Evolutionary conservation across 73 alveolate species (phyloP).

Genomic region (Tetrahymena thermophila): DNA sequence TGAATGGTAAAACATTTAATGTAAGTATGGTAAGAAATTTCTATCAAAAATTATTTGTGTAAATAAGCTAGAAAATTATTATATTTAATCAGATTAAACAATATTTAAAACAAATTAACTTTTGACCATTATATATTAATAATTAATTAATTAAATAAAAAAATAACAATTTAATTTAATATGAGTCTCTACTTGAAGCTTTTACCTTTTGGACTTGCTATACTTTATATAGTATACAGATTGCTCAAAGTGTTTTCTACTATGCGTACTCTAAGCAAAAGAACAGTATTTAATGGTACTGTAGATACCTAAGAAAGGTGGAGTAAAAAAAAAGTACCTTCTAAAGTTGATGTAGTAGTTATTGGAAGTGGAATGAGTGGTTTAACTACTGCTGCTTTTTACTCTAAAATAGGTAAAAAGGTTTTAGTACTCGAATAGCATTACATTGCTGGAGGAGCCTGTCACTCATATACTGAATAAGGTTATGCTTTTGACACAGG

Average conservation of each 20-base stretch:
- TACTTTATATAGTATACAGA: background rate
- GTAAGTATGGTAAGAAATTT: background rate
- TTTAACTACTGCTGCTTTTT: background rate
- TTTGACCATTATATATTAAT: background rate
- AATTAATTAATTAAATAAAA: background rate
- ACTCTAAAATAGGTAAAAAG: background rate
- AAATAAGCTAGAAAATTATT: background rate
- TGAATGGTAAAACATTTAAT: too few species aligned
- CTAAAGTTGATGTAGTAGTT: background rate
- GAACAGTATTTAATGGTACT: background rate
- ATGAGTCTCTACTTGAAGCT: background rate
- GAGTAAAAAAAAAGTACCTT: background rate
- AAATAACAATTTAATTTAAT: background rate
- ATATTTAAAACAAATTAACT: background rate
- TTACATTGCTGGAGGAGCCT: conserved; percentile 7
- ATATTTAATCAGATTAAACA: background rate
- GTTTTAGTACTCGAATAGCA: conserved; percentile 5
- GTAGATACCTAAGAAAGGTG: background rate
- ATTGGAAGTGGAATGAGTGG: conserved; percentile 21
- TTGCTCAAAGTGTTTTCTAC: background rate
- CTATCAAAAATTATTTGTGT: background rate
- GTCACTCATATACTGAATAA: background rate
- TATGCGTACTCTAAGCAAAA: background rate
- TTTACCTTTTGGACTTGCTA: background rate
- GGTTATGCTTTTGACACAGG: conserved; percentile 11